phyloP scores from a whole-genome alignment of 768 basidiomycete species.

The Tylopilus cervinicoccineus region DNA sequence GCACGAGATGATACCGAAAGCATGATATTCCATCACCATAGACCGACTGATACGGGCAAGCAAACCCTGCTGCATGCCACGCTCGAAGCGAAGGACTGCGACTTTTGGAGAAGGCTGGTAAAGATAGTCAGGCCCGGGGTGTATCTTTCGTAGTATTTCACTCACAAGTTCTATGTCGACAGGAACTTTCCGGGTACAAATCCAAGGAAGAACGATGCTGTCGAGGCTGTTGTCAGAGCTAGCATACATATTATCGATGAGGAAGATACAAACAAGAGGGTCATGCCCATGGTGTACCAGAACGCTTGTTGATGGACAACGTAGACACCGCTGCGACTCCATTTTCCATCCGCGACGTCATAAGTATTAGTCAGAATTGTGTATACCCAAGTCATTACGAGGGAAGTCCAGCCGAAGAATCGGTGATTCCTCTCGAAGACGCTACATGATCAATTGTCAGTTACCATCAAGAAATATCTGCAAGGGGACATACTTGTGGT shows the following conservation, averaged over 20 bases:
- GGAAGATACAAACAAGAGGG: conserved; percentile 52
- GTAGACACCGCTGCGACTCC: conserved; percentile 51
- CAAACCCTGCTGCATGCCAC: conserved; percentile 83
- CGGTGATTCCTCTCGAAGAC: conserved; percentile 80
- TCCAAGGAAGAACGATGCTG: conserved; percentile 73
- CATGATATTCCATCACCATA: conserved; percentile 77
- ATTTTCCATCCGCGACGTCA: conserved; percentile 48
- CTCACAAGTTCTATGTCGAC: conserved; percentile 75
- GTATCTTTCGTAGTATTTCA: conserved; percentile 3
- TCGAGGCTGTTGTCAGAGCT: conserved; percentile 1
- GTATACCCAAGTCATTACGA: conserved; percentile 58
- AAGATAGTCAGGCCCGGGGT: conserved; percentile 2
- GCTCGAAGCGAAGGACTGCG: conserved; percentile 71
- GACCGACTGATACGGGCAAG: conserved; percentile 70
- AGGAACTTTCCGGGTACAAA: conserved; percentile 65
- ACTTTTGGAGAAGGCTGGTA: conserved; percentile 73
- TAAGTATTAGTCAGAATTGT: conserved; percentile 66
- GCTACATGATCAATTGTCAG: conserved; percentile 31
- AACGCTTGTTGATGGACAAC: conserved; percentile 69
- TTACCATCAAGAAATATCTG: neutral
- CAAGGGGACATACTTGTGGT: conserved; percentile 61
- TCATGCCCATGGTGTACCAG: conserved; percentile 75
- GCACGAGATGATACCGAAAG: conserved; percentile 75
- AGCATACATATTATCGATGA: neutral
- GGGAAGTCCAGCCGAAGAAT: conserved; percentile 71